phyloP scores from a whole-genome alignment of 208 protist species.

The Acanthamoeba healyi region DNA sequence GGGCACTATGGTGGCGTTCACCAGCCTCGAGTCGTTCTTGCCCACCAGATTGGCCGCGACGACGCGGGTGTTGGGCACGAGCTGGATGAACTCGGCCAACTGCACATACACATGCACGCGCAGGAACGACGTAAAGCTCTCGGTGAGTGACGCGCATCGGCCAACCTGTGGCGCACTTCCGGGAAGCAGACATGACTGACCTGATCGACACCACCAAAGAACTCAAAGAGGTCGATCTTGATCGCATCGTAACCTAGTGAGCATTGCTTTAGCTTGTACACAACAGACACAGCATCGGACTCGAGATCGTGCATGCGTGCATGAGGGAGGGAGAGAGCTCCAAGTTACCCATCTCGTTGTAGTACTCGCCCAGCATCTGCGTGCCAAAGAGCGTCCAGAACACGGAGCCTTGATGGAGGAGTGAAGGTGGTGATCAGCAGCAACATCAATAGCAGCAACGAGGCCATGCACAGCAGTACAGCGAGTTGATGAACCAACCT shows the following conservation, averaged over 20 bases:
- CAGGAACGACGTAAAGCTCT: not conserved
- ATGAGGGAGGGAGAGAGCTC: no score
- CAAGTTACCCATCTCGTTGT: slow-evolving; percentile 37
- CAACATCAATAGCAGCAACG: no score
- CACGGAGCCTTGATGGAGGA: not conserved
- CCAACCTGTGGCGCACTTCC: no score
- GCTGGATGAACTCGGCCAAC: not conserved
- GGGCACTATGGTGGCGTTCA: not conserved
- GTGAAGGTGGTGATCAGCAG: no score
- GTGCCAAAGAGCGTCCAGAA: slow-evolving; percentile 26
- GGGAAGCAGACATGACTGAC: not conserved
- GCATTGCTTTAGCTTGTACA: not conserved
- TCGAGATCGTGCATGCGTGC: not conserved
- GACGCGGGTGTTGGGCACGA: not conserved
- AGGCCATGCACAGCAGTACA: no score
- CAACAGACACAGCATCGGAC: not conserved
- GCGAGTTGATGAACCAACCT: not conserved
- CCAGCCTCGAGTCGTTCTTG: slow-evolving; percentile 48
- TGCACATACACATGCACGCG: not conserved
- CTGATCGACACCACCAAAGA: slow-evolving; percentile 34
- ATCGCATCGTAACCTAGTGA: not conserved
- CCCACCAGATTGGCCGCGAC: slow-evolving; percentile 32
- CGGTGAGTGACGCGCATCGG: not conserved
- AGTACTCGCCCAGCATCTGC: not conserved
- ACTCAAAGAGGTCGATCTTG: slow-evolving; percentile 43